Evolutionary conservation across 2,329 filamentous ascomycete genomes (phyloP).

Genomic region (Neonectria neomacrospora): DNA sequence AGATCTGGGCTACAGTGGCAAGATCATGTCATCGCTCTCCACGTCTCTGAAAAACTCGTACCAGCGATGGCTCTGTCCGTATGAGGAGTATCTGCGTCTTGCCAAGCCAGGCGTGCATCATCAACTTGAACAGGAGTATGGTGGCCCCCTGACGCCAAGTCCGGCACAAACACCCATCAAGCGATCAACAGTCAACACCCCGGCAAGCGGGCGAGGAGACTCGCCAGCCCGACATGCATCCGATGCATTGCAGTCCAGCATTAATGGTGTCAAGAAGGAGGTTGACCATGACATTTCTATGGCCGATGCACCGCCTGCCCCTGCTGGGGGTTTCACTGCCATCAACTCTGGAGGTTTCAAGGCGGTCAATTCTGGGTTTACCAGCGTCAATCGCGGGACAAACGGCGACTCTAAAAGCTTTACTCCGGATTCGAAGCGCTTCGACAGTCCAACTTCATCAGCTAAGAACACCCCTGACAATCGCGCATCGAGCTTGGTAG

Average conservation of each 20-base stretch:
- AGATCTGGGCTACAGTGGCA: conserved; percentile 96
- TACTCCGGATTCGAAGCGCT: conserved; percentile 68
- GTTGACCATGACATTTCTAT: conserved; percentile 61
- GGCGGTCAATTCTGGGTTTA: conserved; percentile 77
- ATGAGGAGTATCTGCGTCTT: conserved; percentile 91
- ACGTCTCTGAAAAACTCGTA: conserved; percentile 99
- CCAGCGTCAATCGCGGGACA: conserved; percentile 69
- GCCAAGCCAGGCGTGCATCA: conserved; percentile 98
- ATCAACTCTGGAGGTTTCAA: conserved; percentile 69
- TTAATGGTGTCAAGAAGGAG: conserved; percentile 59
- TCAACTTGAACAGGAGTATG: conserved; percentile 91
- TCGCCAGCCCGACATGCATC: conserved; percentile 73
- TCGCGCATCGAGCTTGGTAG: conserved; percentile 64
- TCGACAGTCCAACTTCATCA: conserved; percentile 71
- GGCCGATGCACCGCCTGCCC: conserved; percentile 56
- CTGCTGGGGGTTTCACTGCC: conserved; percentile 57
- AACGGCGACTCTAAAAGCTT: conserved; percentile 64
- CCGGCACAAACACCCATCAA: conserved; percentile 77
- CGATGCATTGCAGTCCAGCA: conserved; percentile 61
- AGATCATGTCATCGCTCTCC: conserved; percentile 99
- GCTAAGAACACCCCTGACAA: conserved; percentile 74
- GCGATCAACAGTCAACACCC: conserved; percentile 69
- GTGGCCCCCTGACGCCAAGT: conserved; percentile 86
- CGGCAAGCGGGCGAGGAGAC: conserved; percentile 67
- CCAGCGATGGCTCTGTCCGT: conserved; percentile 95